Percentiles rank a stretch among this genome's conserved stretches.
These are phyloP conservation scores for Globisporangium carolinianum DNA, from an alignment of 352 stramenopile genomes.

Conservation along the genomic window DNA sequence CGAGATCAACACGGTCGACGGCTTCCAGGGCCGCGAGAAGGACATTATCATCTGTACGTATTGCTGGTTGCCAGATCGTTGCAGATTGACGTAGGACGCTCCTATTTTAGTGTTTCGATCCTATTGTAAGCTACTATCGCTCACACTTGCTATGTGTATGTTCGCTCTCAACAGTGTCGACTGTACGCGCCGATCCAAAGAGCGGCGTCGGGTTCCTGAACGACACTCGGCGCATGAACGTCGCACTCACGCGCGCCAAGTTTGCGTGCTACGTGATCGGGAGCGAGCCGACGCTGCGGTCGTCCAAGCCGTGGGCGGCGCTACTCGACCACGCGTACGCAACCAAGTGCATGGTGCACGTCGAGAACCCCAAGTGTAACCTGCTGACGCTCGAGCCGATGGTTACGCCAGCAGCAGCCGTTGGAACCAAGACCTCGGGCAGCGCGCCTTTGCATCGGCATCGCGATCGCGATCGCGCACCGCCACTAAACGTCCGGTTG, in stretches of 20 bases:
- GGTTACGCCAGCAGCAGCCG: constrained; percentile 23
- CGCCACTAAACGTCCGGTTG: constrained; percentile 7
- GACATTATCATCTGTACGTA: constrained; percentile 88
- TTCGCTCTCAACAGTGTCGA: constrained; percentile 55
- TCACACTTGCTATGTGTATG: neutral
- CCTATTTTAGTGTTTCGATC: too few species aligned
- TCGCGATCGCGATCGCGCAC: constrained; percentile 3
- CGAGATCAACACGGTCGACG: constrained; percentile 91
- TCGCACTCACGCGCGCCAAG: constrained; percentile 82
- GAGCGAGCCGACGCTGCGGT: constrained; percentile 70
- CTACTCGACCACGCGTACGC: constrained; percentile 68
- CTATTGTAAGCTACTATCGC: too few species aligned
- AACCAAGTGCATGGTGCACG: constrained; percentile 72
- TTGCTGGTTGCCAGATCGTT: neutral
- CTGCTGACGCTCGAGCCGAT: constrained; percentile 60
- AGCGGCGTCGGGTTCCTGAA: constrained; percentile 85
- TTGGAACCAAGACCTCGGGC: constrained; percentile 4
- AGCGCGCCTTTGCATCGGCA: neutral
- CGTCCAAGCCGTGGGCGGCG: constrained; percentile 78
- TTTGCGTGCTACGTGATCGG: constrained; percentile 87
- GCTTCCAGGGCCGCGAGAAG: constrained; percentile 89
- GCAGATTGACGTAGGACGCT: too few species aligned
- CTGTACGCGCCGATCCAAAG: constrained; percentile 72
- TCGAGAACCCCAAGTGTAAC: constrained; percentile 74
- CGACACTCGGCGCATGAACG: constrained; percentile 87